Conservation (phyloP, 805 yeast species). For the Wickerhamomyces rabaulensis region DNA sequence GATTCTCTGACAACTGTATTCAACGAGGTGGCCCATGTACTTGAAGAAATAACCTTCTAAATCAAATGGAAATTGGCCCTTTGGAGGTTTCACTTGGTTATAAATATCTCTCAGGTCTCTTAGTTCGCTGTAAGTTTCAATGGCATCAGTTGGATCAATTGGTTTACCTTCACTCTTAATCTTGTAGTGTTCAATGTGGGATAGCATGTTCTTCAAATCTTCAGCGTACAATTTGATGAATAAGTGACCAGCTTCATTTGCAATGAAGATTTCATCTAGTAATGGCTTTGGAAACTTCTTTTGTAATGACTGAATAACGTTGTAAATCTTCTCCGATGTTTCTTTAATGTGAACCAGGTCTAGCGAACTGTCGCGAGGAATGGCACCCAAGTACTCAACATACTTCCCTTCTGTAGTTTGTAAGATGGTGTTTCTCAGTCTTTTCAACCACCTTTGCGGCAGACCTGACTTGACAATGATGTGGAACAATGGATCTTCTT, state of each 20-base stretch:
- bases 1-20: conserved; percentile 40
- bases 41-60: conserved; percentile 53
- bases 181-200: conserved; percentile 40
- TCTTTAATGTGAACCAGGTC: conserved; percentile 51
- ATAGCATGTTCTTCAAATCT: conserved; percentile 47
- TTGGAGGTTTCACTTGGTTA: conserved; percentile 38
- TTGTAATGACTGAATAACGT: conserved; percentile 45
- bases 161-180: conserved; percentile 23
- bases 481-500: conserved; percentile 40
- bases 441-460: conserved; percentile 39
- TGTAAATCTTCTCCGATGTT: conserved; percentile 48
- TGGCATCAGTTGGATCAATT: conserved; percentile 49
- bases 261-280: conserved; percentile 50
- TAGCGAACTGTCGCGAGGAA: conserved; percentile 58
- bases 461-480: conserved; percentile 30
- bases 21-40: conserved; percentile 36
- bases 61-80: conserved; percentile 41
- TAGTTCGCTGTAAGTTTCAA: conserved; percentile 49
- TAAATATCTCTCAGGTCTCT: conserved; percentile 48
- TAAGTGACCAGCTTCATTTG: conserved; percentile 42
- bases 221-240: conserved; percentile 48
- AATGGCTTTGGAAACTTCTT: conserved; percentile 57
- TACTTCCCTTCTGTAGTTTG: conserved; percentile 40
- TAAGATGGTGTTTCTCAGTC: conserved; percentile 30
- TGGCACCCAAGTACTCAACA: conserved; percentile 33